A percentile compares a stretch with the other conserved stretches of the same genome.
These are phyloP conservation scores for Monascus ruber DNA, from an alignment of 2,329 filamentous ascomycete species.

Conservation along the genomic window DNA sequence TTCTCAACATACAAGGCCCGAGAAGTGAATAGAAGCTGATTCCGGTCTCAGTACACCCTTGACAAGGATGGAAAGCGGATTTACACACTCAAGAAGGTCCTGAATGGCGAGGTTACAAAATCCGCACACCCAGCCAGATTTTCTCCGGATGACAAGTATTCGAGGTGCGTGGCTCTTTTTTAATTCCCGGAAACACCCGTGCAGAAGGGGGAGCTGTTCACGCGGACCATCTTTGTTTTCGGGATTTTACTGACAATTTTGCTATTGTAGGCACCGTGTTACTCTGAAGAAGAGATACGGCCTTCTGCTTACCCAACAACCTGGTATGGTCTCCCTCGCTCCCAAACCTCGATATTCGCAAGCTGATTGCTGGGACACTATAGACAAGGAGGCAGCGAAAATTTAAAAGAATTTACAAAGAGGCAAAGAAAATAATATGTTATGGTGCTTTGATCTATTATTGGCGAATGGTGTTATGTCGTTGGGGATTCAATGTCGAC, in stretches of 20 bases:
- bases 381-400: conserved; percentile 21
- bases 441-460: conserved; percentile 8
- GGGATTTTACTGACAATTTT: conserved; percentile 1
- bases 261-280: conserved; percentile 61
- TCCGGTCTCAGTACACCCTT: conserved; percentile 58
- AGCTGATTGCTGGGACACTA: conserved; percentile 5
- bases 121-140: conserved; percentile 92
- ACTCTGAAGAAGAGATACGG: conserved; percentile 90
- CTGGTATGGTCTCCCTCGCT: conserved; percentile 29
- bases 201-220: background rate
- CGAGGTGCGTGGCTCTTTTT: conserved; percentile 39
- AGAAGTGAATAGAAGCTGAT: conserved; percentile 1
- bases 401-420: conserved; percentile 12
- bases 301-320: conserved; percentile 71
- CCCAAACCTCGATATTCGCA: background rate
- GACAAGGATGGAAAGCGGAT: conserved; percentile 71
- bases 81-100: conserved; percentile 88
- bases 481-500: background rate
- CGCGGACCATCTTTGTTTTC: background rate
- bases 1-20: background rate
- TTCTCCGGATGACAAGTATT: conserved; percentile 98
- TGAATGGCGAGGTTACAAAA: conserved; percentile 76
- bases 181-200: background rate
- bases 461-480: conserved; percentile 30
- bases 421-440: background rate